Conservation (phyloP, 1,284 basidiomycete species). For the Trametes polyzona region DNA sequence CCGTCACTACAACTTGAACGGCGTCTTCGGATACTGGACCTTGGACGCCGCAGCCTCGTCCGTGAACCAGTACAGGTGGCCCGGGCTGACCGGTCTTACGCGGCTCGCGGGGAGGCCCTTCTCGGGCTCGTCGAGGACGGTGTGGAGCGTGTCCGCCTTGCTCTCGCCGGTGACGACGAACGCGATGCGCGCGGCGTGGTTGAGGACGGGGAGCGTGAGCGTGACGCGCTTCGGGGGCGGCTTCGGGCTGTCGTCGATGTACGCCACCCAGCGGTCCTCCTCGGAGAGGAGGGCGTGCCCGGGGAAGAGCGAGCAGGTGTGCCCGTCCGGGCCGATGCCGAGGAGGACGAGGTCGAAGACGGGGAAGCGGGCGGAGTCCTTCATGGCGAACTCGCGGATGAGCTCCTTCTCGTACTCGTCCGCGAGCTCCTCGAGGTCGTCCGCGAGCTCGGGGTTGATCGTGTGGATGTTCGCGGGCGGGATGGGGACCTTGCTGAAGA, state of each 20-base stretch:
- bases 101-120: slow-evolving; percentile 81
- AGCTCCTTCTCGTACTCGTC: slow-evolving; percentile 95
- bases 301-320: slow-evolving; percentile 96
- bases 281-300: slow-evolving; percentile 86
- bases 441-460: slow-evolving; percentile 73
- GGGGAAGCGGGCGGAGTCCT: slow-evolving; percentile 91
- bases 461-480: slow-evolving; percentile 82
- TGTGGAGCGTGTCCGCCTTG: slow-evolving; percentile 81
- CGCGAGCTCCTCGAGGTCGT: slow-evolving; percentile 86
- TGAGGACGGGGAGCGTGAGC: slow-evolving; percentile 90
- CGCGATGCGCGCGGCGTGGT: slow-evolving; percentile 85
- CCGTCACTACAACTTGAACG: slow-evolving; percentile 52
- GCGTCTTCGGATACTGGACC: slow-evolving; percentile 57
- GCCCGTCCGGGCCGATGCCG: slow-evolving; percentile 94
- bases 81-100: slow-evolving; percentile 81
- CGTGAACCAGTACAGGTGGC: slow-evolving; percentile 90
- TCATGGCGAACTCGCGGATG: slow-evolving; percentile 87
- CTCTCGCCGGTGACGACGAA: slow-evolving; percentile 88
- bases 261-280: slow-evolving; percentile 92
- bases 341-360: slow-evolving; percentile 94
- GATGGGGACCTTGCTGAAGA: slow-evolving; percentile 88
- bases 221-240: slow-evolving; percentile 92
- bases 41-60: slow-evolving; percentile 80
- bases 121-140: slow-evolving; percentile 83
- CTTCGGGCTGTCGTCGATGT: slow-evolving; percentile 92